phyloP scores from a whole-genome alignment of 176 grass and related monocot genomes.

The Dendrocalamus sinicus region DNA sequence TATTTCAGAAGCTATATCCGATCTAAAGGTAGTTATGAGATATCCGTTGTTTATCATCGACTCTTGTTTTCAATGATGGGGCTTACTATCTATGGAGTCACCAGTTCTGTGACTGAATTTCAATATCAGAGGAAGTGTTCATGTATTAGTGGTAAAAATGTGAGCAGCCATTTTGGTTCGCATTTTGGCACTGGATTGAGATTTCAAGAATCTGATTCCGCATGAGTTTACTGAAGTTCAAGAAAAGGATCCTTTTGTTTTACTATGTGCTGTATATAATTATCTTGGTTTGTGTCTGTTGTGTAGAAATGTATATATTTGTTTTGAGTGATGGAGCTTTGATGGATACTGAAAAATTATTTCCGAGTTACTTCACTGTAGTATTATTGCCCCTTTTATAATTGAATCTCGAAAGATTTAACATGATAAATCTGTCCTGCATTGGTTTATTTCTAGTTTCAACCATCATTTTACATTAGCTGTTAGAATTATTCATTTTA shows the following conservation, averaged over 20 bases:
- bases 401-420: slow-evolving; percentile 16
- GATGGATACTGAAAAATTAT: not conserved
- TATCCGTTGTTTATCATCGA: not conserved
- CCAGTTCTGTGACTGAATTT: not conserved
- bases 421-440: not conserved
- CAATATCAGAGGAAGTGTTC: not conserved
- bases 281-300: not conserved
- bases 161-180: not conserved
- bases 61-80: not conserved
- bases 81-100: not conserved
- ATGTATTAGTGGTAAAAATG: slow-evolving; percentile 21
- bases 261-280: slow-evolving; percentile 7
- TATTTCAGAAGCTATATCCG: slow-evolving; percentile 82
- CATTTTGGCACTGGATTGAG: slow-evolving; percentile 10
- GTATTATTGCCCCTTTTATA: not conserved
- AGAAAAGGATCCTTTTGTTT: not conserved
- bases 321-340: slow-evolving; percentile 9
- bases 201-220: slow-evolving; percentile 2
- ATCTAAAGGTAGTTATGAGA: slow-evolving; percentile 79
- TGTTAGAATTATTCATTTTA: not conserved
- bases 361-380: slow-evolving; percentile 16
- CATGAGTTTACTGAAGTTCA: slow-evolving; percentile 17
- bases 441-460: slow-evolving; percentile 22
- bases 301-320: slow-evolving; percentile 19
- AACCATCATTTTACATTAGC: not conserved